Conservation (phyloP, 2,329 filamentous ascomycete species). For the Lojkania enalia region DNA sequence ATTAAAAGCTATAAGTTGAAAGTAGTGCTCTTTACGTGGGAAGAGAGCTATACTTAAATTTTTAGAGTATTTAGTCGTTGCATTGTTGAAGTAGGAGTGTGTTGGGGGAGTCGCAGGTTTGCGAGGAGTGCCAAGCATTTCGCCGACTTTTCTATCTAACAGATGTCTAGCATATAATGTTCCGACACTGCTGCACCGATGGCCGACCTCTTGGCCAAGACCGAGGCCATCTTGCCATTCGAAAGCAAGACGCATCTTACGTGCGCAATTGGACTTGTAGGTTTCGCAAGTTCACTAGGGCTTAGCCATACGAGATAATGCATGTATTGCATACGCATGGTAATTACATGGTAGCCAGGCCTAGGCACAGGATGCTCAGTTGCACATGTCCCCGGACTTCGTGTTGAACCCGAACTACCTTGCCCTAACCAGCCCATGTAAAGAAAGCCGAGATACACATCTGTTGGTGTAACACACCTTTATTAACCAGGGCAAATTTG, state of each 20-base stretch:
- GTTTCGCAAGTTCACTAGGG: background rate
- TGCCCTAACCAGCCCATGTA: background rate
- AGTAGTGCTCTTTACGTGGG: background rate
- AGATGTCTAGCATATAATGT: too few relatives aligned
- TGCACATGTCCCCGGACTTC: background rate
- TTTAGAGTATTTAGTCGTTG: background rate
- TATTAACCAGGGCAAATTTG: background rate
- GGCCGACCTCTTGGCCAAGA: background rate
- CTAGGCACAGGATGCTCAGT: background rate
- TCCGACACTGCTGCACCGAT: background rate
- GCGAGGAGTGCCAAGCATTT: background rate
- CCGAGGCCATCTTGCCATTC: background rate
- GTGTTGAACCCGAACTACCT: background rate
- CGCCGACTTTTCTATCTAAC: background rate
- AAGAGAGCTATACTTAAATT: background rate
- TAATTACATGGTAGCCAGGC: background rate
- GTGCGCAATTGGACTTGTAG: background rate
- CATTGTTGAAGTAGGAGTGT: background rate
- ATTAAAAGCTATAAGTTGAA: too few relatives aligned
- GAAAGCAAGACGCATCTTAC: too few relatives aligned
- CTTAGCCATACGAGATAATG: background rate
- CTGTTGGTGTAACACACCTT: background rate
- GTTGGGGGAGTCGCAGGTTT: too few relatives aligned
- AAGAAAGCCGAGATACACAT: background rate
- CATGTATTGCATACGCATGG: background rate